Evolutionary conservation across 2,329 filamentous ascomycete genomes (phyloP).

Genomic region (Fusarium sp.): DNA sequence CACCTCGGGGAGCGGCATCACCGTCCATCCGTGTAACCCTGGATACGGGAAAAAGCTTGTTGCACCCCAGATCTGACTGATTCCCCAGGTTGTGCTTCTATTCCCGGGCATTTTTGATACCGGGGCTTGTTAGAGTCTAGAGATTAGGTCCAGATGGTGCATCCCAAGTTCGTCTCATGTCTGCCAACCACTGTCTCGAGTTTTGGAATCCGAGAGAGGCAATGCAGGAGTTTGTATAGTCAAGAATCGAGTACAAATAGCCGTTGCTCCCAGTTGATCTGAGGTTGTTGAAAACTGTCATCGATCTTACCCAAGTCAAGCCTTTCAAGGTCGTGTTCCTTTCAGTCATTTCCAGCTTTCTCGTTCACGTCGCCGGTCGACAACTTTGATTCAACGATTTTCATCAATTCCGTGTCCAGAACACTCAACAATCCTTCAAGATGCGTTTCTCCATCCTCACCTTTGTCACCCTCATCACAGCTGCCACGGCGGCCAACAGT

Average conservation of each 20-base stretch:
- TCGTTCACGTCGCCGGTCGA: slow-evolving; percentile 64
- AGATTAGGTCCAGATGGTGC: slow-evolving; percentile 4
- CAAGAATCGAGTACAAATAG: slow-evolving; percentile 28
- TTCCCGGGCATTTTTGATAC: background rate
- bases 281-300: background rate
- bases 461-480: slow-evolving; percentile 60
- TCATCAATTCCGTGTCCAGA: slow-evolving; percentile 24
- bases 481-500: slow-evolving; percentile 57
- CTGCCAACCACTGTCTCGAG: slow-evolving; percentile 22
- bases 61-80: background rate
- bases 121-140: background rate
- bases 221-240: background rate
- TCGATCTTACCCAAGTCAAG: slow-evolving; percentile 7
- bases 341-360: slow-evolving; percentile 16
- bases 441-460: slow-evolving; percentile 66
- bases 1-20: background rate
- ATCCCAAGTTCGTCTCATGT: slow-evolving; percentile 29
- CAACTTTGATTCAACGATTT: slow-evolving; percentile 47
- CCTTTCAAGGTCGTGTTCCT: slow-evolving; percentile 9
- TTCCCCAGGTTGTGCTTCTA: slow-evolving; percentile 3
- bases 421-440: slow-evolving; percentile 49
- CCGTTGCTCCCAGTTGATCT: background rate
- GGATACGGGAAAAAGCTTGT: background rate
- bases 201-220: slow-evolving; percentile 1
- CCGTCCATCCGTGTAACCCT: background rate